Base-by-base conservation (phyloP, 2,329 filamentous ascomycete species). In the Botrytis porri region DNA sequence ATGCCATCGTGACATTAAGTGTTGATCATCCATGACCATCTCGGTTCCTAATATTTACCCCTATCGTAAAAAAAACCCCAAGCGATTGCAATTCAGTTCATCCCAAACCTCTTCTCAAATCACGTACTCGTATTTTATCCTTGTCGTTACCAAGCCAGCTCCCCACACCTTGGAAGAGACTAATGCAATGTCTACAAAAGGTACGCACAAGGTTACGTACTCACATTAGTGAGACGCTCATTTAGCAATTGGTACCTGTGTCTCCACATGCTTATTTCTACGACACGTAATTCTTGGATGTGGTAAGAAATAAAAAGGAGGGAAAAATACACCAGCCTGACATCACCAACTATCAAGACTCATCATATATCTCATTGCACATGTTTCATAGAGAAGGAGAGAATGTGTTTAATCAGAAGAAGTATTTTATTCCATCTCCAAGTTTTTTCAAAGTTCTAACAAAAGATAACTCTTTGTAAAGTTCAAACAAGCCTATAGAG, bases 211-310 rank as follows among this genome's bases (percentile, higher is more conserved):
- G 62, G 51, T 59, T 60, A 59, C 39, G 60, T 37, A 61, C 67
- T 48, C 43, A 62, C 62, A 67, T 72, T 72, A 72, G 62, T 67
- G n/a, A 20, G 59, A 25, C 59, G 37, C 16, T n/a, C 7, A 14
- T 16, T 35, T 67, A 35, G 51, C 60, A 37, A 54, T 59, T 72
- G 70, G 62, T 29, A 41, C 35, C 16, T 25, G n/a, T 43, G 51
- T 57, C 62, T 65, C 70, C 48, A 65, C 54, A 65, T 67, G 62
- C 62, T 72, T 72, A 72, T 72, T 72, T 66, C 20, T 67, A 72
- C 70, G 70, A 72, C 70, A 65, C 45, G 32, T 57, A n/a, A 60
- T 45, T 32, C 54, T 54, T 48, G 29, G n/a, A 45, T 39, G 45
- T 67, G 29, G 20, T 29, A 22, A 20, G 35, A 57, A 54, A 57